phyloP scores from a whole-genome alignment of 352 stramenopile species.

The Globisporangium nunn region DNA sequence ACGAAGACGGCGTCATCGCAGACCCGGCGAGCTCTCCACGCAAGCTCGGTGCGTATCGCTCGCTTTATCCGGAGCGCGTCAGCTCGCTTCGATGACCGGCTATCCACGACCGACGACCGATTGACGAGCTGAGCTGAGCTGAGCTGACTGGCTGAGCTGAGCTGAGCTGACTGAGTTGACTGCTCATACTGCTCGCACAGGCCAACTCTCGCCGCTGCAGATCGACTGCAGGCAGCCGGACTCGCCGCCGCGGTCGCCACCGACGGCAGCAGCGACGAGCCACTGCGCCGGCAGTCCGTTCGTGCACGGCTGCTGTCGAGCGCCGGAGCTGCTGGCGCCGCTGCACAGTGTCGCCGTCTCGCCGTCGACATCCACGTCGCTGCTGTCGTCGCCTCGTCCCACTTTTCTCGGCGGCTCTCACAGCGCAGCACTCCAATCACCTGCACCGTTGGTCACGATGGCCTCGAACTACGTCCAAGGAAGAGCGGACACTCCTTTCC shows the following conservation, averaged over 20 bases:
- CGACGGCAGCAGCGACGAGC: not conserved
- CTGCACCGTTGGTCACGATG: not conserved
- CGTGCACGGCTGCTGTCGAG: not conserved
- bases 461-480: not conserved
- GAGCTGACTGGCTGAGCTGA: not conserved
- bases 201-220: constrained; percentile 5
- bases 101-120: not conserved
- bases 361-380: not conserved
- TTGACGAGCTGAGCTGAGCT: not conserved
- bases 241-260: constrained; percentile 1
- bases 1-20: not conserved
- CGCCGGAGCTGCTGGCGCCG: constrained; percentile 6
- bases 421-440: constrained; percentile 22
- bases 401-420: constrained; percentile 2
- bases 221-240: constrained; percentile 6
- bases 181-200: not conserved
- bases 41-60: constrained; percentile 12
- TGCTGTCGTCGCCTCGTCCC: constrained; percentile 1
- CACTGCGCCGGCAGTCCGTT: not conserved
- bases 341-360: not conserved
- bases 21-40: constrained; percentile 3
- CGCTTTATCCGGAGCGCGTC: not conserved
- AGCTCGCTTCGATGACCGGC: not conserved
- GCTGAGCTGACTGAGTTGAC: not conserved
- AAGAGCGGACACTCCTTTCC: not conserved